These are phyloP conservation scores for Actinomortierella ambigua DNA, from an alignment of 371 early-diverging fungal species.

Conservation along the genomic window DNA sequence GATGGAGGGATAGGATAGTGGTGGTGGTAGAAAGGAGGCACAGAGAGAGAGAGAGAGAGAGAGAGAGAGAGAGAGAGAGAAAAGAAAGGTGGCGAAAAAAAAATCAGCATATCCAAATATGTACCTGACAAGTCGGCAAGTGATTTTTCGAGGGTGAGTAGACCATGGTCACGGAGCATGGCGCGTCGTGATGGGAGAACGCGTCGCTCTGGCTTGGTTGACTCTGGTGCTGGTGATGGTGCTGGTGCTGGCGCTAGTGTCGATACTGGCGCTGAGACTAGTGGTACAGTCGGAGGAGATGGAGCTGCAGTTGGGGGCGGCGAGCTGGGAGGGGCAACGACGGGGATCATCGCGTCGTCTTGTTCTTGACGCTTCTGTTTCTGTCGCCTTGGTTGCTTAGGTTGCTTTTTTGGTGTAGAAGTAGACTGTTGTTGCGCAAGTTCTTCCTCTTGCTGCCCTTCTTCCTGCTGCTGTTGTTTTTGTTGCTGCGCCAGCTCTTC, in stretches of 20 bases:
- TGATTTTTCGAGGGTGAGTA: slow-evolving; percentile 10
- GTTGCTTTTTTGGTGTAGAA: no score
- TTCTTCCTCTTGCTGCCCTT: slow-evolving; percentile 1
- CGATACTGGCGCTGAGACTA: no score
- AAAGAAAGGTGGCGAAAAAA: not conserved
- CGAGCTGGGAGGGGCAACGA: no score
- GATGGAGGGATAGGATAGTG: not conserved
- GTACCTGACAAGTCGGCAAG: slow-evolving; percentile 14
- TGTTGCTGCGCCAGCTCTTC: slow-evolving; percentile 23
- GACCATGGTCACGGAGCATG: slow-evolving; percentile 25
- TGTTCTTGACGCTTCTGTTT: slow-evolving; percentile 7
- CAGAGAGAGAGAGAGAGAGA: not conserved
- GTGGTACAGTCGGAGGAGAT: no score
- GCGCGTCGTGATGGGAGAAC: slow-evolving; percentile 31
- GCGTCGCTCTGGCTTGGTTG: slow-evolving; percentile 16
- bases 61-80: not conserved
- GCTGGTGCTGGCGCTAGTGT: no score
- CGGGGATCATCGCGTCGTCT: no score
- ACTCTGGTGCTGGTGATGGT: no score
- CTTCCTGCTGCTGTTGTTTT: slow-evolving; percentile 15
- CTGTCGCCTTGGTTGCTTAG: slow-evolving; percentile 22
- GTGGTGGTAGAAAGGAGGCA: not conserved
- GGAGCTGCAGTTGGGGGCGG: no score
- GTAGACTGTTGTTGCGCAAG: no score
- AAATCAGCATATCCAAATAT: not conserved